Evolutionary conservation across 2,329 filamentous ascomycete species (phyloP).

Genomic region (Venturia effusa): DNA sequence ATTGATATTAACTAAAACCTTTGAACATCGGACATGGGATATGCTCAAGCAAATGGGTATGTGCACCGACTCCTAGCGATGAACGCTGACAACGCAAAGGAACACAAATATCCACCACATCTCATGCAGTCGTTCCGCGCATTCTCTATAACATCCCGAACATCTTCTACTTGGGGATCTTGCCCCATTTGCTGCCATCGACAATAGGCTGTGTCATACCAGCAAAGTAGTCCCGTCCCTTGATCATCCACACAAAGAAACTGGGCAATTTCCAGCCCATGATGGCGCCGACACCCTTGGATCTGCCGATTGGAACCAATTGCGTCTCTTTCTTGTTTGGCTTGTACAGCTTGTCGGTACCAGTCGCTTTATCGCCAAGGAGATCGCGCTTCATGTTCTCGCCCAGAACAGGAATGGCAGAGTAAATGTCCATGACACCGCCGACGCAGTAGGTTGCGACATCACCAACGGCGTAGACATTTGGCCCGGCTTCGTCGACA

Average conservation of each 20-base stretch:
- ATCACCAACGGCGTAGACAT: conserved; percentile 40
- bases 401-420: conserved; percentile 28
- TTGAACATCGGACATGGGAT: neutral
- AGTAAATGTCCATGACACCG: conserved; percentile 30
- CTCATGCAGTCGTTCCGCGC: neutral
- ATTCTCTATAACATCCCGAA: neutral
- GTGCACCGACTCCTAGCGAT: neutral
- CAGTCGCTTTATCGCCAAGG: conserved; percentile 1
- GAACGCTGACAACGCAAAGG: neutral
- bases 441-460: conserved; percentile 33
- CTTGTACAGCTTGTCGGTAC: conserved; percentile 21
- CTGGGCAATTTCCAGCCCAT: conserved; percentile 28
- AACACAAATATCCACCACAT: neutral
- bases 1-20: neutral
- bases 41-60: neutral
- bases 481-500: conserved; percentile 31
- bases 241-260: conserved; percentile 32
- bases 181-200: conserved; percentile 7
- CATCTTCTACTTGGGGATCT: conserved; percentile 10
- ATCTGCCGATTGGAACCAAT: conserved; percentile 25
- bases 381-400: conserved; percentile 39
- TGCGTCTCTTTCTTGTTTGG: conserved; percentile 24
- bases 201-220: conserved; percentile 1
- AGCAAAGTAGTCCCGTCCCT: conserved; percentile 31
- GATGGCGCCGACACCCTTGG: conserved; percentile 27